Evolutionary conservation across 306 rosid species (phyloP).

Genomic region (Castanea crenata): DNA sequence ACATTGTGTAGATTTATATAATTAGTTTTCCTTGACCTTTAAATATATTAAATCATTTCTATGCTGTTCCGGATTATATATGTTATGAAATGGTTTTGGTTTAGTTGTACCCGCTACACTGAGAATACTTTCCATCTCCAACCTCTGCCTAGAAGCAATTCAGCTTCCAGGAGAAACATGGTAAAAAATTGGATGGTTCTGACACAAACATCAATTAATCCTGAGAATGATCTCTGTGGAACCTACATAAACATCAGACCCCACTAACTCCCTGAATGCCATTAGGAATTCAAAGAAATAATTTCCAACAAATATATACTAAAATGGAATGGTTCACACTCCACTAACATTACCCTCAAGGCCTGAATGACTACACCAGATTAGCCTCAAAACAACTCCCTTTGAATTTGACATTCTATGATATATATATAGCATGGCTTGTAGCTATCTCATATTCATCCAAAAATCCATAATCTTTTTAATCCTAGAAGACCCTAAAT

Average conservation of each 20-base stretch:
- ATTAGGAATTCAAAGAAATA: background rate
- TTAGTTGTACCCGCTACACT: slow-evolving; percentile 38
- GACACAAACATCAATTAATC: no score
- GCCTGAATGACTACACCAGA: slow-evolving; percentile 46
- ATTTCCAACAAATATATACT: background rate
- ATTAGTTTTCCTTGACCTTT: background rate
- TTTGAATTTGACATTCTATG: slow-evolving; percentile 16
- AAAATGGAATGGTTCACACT: slow-evolving; percentile 1
- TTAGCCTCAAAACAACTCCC: slow-evolving; percentile 53
- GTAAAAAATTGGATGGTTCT: no score
- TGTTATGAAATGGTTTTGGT: slow-evolving; percentile 24
- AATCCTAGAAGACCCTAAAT: slow-evolving; percentile 1
- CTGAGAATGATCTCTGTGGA: no score
- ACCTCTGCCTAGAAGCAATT: no score
- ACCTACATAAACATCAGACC: no score
- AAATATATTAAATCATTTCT: background rate
- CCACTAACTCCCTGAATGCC: background rate
- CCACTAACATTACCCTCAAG: background rate
- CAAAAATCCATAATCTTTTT: background rate
- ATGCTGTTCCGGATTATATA: background rate
- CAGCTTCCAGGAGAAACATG: no score
- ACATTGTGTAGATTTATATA: background rate
- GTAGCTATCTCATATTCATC: slow-evolving; percentile 19
- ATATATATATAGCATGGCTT: slow-evolving; percentile 27
- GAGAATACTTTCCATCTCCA: background rate